Conservation (phyloP, 306 rosid genomes). For the Acacia confusa region DNA sequence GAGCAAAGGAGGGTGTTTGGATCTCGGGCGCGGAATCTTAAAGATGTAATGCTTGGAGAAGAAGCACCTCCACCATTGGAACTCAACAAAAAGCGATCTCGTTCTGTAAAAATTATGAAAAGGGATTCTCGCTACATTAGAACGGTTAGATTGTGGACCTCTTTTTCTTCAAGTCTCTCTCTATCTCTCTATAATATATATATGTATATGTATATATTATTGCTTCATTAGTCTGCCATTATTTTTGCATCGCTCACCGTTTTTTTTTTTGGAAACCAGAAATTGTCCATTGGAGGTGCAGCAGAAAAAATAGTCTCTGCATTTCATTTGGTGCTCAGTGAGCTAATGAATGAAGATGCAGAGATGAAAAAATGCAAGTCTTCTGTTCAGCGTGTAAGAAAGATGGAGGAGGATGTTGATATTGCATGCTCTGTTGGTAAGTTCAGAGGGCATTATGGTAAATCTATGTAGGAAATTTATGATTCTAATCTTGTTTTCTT, state of each 20-base stretch:
- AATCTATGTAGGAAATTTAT: conserved; percentile 25
- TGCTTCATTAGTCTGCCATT: conserved; percentile 22
- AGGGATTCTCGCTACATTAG: conserved; percentile 84
- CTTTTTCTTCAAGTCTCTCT: not conserved
- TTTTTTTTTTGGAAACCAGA: conserved; percentile 51
- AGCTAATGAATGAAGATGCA: conserved; percentile 67
- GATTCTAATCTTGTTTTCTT: conserved; percentile 42
- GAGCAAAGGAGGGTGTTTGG: conserved; percentile 90
- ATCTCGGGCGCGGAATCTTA: conserved; percentile 65
- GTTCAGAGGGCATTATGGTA: conserved; percentile 21
- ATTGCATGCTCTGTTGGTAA: conserved; percentile 64
- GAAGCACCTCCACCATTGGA: conserved; percentile 74
- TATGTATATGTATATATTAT: not conserved
- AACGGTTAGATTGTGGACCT: conserved; percentile 59
- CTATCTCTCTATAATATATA: not conserved
- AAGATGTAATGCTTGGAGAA: conserved; percentile 80
- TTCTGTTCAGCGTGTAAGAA: conserved; percentile 71
- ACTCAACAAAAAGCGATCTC: conserved; percentile 70
- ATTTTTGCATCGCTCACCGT: conserved; percentile 24
- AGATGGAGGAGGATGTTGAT: conserved; percentile 78
- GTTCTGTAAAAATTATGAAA: conserved; percentile 73
- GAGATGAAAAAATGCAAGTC: conserved; percentile 86
- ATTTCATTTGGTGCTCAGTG: conserved; percentile 75
- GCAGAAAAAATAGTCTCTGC: conserved; percentile 92
- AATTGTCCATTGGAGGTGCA: conserved; percentile 78